Conservation (phyloP, 495 filamentous ascomycete genomes). For the Penicillium diatomitis region DNA sequence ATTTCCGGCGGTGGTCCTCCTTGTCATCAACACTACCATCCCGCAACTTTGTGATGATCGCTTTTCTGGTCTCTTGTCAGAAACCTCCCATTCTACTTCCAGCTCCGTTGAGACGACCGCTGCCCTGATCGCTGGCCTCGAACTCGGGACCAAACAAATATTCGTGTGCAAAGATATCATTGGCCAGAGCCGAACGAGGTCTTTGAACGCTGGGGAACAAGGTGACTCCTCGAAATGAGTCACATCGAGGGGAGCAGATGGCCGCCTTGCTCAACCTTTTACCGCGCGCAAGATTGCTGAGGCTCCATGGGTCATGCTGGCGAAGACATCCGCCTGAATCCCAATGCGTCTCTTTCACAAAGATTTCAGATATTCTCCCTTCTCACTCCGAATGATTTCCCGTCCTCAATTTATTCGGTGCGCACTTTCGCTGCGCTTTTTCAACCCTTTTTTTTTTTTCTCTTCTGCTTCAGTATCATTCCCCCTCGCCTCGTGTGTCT, state of each 20-base stretch:
- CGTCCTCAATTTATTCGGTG: constrained; percentile 11
- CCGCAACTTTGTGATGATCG: constrained; percentile 9
- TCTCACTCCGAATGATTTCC: constrained; percentile 13
- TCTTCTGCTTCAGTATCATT: constrained; percentile 15
- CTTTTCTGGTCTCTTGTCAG: background rate
- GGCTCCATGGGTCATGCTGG: too few relatives aligned
- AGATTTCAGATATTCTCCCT: constrained; percentile 10
- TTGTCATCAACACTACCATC: background rate
- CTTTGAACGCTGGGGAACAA: too few relatives aligned
- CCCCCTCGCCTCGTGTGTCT: constrained; percentile 11
- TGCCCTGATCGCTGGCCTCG: constrained; percentile 5
- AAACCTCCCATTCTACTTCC: background rate
- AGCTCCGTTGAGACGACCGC: constrained; percentile 8
- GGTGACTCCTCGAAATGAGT: too few relatives aligned
- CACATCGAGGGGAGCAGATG: too few relatives aligned
- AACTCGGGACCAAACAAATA: too few relatives aligned
- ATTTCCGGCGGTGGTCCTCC: constrained; percentile 4
- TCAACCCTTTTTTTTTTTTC: constrained; percentile 7
- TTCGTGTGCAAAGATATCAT: too few relatives aligned
- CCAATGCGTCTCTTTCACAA: too few relatives aligned
- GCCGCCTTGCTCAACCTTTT: too few relatives aligned
- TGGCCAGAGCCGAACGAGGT: too few relatives aligned
- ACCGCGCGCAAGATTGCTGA: too few relatives aligned
- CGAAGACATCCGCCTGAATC: too few relatives aligned
- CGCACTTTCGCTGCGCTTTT: constrained; percentile 25